phyloP scores from a whole-genome alignment of 2,329 filamentous ascomycete species.

The Coniochaeta sp. region DNA sequence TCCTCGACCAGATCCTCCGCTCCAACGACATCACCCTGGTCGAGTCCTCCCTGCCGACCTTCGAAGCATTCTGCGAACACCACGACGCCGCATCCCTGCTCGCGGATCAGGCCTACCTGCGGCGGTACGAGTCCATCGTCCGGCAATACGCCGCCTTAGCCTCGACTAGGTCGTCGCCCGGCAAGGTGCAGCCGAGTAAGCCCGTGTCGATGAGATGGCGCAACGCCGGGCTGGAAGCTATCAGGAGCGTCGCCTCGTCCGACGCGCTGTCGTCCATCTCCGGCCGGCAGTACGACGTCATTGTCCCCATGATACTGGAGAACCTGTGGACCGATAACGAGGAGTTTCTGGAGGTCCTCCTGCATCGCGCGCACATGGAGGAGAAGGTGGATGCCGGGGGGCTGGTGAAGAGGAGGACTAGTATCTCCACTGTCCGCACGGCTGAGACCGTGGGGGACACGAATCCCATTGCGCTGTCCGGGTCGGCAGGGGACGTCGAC shows the following conservation, averaged over 20 bases:
- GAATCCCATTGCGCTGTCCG: constrained; percentile 66
- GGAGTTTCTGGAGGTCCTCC: constrained; percentile 60
- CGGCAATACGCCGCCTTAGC: constrained; percentile 73
- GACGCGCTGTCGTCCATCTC: constrained; percentile 71
- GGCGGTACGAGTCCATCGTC: constrained; percentile 77
- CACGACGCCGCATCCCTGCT: constrained; percentile 81
- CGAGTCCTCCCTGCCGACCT: constrained; percentile 80
- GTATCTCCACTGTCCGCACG: constrained; percentile 71
- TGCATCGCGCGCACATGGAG: constrained; percentile 58
- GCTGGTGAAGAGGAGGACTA: constrained; percentile 61
- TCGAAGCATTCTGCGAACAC: constrained; percentile 80
- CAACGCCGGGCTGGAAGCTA: constrained; percentile 66
- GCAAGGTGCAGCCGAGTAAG: constrained; percentile 53
- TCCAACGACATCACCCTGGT: constrained; percentile 89
- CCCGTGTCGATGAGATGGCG: constrained; percentile 75
- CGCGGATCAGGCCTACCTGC: constrained; percentile 76
- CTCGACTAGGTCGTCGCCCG: constrained; percentile 48
- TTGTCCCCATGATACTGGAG: constrained; percentile 79
- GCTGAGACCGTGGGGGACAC: constrained; percentile 56
- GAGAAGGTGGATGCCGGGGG: constrained; percentile 63
- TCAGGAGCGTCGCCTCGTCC: constrained; percentile 73
- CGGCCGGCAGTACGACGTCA: constrained; percentile 67
- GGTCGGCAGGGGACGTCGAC: constrained; percentile 80
- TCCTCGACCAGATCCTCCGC: constrained; percentile 74
- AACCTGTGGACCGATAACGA: constrained; percentile 75